Base-by-base conservation (phyloP, 2,329 filamentous ascomycete species). In the Teratosphaeriaceae sp. region DNA sequence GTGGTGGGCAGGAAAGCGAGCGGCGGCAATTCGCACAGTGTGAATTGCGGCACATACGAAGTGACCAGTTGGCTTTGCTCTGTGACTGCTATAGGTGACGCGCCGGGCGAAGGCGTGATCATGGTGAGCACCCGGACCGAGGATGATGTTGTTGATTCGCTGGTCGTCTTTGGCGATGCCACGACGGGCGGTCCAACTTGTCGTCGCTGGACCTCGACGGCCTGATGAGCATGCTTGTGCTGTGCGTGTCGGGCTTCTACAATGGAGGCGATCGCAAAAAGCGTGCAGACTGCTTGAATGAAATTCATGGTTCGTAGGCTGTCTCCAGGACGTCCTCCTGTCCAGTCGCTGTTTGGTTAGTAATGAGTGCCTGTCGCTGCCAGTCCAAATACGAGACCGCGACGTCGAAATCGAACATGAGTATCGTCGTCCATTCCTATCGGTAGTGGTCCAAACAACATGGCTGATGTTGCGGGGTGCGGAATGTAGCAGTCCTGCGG, bases 61-160 rank as follows among this genome's bases (percentile, higher is more conserved):
- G 65, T 66, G 19, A 69, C 58, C 8, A 69, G 54, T 48, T 71
- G 68, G 50, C 67, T 69, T 46, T 69, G 63, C 21, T 57, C 45
- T 1, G 66, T 70, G 8, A 70, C 56, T 12, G 66, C 56, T 2
- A 70, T 52, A 0, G 64, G 62, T 13, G 58, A 53, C n/a, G 67
- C 68, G 39, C 63, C 63, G 2, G 67, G 67, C 9, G 67, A 70
- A 3, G 67, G 67, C 26, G 61, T 68, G 19, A 70, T 55, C 30
- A 65, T 55, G 24, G 63, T 65, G 42, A 65, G 52, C 16, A 65
- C 54, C 9, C 49, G 35, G n/a, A 47, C 38, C 16, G 50, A 42
- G 19, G 49, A 38, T 22, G 52, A 50, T 8, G 48, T 48, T n/a
- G 50, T 45, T 19, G 46, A 37, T 9, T 38, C 40, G 24, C 33